These are phyloP conservation scores for Mycosarcoma mackinlayi DNA, from an alignment of 1,284 basidiomycete genomes.

Conservation along the genomic window DNA sequence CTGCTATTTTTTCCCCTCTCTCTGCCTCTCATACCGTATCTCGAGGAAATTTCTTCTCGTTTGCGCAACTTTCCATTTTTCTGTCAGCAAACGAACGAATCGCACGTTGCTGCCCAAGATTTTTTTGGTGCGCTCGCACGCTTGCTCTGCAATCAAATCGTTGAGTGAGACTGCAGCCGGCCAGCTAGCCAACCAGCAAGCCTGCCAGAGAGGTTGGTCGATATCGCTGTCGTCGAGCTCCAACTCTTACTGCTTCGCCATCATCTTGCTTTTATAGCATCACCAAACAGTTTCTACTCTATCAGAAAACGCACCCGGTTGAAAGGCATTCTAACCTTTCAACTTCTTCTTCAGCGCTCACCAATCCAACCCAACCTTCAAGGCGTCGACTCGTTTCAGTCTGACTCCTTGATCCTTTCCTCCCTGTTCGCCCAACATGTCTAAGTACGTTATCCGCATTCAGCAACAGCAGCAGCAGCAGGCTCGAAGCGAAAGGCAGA, in stretches of 20 bases:
- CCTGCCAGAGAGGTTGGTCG: conserved; percentile 4
- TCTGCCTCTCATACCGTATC: too few species aligned
- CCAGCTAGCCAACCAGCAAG: too few species aligned
- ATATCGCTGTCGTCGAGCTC: conserved; percentile 23
- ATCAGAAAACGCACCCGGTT: conserved; percentile 21
- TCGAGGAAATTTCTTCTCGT: conserved; percentile 1
- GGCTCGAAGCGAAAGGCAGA: background rate
- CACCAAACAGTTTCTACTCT: conserved; percentile 10
- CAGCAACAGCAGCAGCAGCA: background rate
- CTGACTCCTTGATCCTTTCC: conserved; percentile 50
- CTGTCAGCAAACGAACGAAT: background rate
- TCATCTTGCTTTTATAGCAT: conserved; percentile 49
- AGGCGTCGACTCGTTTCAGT: conserved; percentile 56
- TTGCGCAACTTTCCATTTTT: background rate
- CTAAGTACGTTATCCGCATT: conserved; percentile 49
- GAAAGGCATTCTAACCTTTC: conserved; percentile 41
- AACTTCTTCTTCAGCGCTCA: conserved; percentile 39
- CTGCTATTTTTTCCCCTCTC: conserved; percentile 3
- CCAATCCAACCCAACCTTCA: conserved; percentile 22
- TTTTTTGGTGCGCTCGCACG: conserved; percentile 5
- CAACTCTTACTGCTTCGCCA: conserved; percentile 29
- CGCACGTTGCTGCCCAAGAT: conserved; percentile 2
- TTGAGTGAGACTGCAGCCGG: background rate
- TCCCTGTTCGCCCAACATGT: conserved; percentile 51
- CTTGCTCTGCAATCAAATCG: conserved; percentile 4